Conservation (phyloP, 257 asterid genomes). For the Plantago major region DNA sequence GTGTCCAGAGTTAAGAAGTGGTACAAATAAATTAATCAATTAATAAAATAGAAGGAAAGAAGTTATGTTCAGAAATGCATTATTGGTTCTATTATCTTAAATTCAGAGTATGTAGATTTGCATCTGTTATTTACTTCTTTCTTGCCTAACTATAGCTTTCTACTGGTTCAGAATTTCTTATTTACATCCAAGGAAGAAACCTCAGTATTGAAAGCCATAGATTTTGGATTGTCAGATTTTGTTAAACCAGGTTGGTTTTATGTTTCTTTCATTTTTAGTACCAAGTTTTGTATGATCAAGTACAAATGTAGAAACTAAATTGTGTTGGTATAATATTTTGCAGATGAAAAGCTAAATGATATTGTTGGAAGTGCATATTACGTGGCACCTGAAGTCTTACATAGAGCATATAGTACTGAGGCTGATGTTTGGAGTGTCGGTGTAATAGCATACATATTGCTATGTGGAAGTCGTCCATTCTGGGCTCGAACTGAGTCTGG, state of each 20-base stretch:
- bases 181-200: conserved; percentile 73
- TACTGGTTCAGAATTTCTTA: conserved; percentile 77
- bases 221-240: conserved; percentile 90
- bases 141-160: conserved; percentile 32
- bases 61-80: too few species aligned
- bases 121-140: background rate
- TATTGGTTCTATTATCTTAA: background rate
- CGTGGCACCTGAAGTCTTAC: conserved; percentile 97
- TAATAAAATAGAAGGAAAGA: too few species aligned
- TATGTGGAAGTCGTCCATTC: conserved; percentile 91
- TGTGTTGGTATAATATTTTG: conserved; percentile 12
- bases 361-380: conserved; percentile 97
- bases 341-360: conserved; percentile 93
- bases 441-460: conserved; percentile 72
- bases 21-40: too few species aligned
- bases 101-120: background rate
- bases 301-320: background rate
- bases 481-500: conserved; percentile 98
- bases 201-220: conserved; percentile 82
- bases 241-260: conserved; percentile 80
- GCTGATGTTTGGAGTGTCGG: conserved; percentile 99
- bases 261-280: too few species aligned
- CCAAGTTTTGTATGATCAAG: background rate
- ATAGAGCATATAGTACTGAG: conserved; percentile 82
- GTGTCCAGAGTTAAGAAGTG: too few species aligned